Conservation (phyloP, 805 yeast species). For the Babjeviella inositovora region DNA sequence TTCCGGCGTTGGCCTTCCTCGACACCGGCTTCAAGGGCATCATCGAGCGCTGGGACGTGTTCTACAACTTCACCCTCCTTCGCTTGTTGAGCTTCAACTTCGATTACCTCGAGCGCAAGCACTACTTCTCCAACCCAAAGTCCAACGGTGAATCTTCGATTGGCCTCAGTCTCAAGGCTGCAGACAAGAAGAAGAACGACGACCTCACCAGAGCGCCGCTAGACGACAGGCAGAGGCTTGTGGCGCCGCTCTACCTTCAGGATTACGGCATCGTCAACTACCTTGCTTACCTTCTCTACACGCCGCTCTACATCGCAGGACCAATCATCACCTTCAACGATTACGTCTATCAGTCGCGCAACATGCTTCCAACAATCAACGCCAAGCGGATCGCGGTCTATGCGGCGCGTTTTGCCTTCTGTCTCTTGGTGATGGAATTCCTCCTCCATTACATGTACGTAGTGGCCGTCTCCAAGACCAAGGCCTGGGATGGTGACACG, state of each 20-base stretch:
- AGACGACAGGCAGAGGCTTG: constrained; percentile 50
- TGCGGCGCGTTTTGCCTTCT: constrained; percentile 50
- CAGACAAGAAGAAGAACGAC: constrained; percentile 2
- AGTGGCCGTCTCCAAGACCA: constrained; percentile 79
- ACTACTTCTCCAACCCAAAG: constrained; percentile 1
- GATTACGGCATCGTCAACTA: constrained; percentile 56
- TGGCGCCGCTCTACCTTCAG: constrained; percentile 38
- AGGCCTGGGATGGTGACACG: constrained; percentile 80
- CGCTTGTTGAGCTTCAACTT: constrained; percentile 72
- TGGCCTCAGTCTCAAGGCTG: constrained; percentile 1
- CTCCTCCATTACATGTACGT: constrained; percentile 80
- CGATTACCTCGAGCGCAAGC: constrained; percentile 43
- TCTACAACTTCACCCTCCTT: constrained; percentile 76
- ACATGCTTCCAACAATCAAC: constrained; percentile 44
- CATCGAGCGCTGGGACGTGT: constrained; percentile 89
- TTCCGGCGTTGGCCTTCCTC: constrained; percentile 24
- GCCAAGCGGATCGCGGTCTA: constrained; percentile 37
- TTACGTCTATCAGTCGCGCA: constrained; percentile 56
- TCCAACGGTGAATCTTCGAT: not conserved
- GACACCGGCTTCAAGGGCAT: constrained; percentile 60
- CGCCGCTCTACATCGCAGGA: constrained; percentile 90
- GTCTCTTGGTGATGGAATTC: constrained; percentile 80
- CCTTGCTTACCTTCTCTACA: constrained; percentile 61
- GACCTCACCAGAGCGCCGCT: constrained; percentile 5
- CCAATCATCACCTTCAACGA: constrained; percentile 92